These are phyloP conservation scores for Ganoderma multipileum DNA, from an alignment of 1,284 basidiomycete species.

Conservation along the genomic window DNA sequence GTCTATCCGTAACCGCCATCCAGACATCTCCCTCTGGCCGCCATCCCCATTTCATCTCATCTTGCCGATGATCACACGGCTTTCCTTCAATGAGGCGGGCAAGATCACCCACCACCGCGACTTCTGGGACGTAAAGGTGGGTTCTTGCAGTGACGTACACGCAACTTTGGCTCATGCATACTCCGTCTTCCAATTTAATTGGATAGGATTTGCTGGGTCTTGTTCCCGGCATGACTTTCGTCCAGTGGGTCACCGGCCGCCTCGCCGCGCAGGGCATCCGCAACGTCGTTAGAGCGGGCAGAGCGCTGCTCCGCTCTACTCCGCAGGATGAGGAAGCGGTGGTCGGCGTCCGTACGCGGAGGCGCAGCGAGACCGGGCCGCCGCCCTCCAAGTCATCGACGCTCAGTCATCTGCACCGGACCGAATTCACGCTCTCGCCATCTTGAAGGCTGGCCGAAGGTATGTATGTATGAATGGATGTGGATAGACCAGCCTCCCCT, in stretches of 20 bases:
- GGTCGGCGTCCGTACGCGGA: background rate
- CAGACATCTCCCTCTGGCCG: conserved; percentile 53
- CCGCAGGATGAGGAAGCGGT: conserved; percentile 33
- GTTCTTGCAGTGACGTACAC: background rate
- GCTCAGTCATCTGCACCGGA: conserved; percentile 6
- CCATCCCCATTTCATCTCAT: conserved; percentile 76
- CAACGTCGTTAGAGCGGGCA: conserved; percentile 35
- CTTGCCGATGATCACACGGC: conserved; percentile 69
- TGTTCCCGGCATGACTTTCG: conserved; percentile 67
- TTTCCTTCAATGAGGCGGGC: conserved; percentile 78
- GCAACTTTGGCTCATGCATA: background rate
- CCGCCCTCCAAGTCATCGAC: conserved; percentile 13
- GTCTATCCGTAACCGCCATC: conserved; percentile 32
- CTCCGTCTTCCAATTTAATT: background rate
- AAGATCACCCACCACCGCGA: conserved; percentile 77
- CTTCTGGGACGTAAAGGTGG: conserved; percentile 67
- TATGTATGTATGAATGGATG: background rate
- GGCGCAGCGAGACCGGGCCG: conserved; percentile 3
- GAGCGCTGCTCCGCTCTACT: conserved; percentile 32
- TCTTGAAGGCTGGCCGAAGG: background rate
- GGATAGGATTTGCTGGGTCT: conserved; percentile 67
- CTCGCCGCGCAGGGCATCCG: conserved; percentile 61
- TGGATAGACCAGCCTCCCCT: background rate
- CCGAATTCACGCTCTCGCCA: conserved; percentile 14
- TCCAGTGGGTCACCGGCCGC: conserved; percentile 71